Evolutionary conservation across 2,329 filamentous ascomycete species (phyloP).

Genomic region (Colletotrichum sp.): DNA sequence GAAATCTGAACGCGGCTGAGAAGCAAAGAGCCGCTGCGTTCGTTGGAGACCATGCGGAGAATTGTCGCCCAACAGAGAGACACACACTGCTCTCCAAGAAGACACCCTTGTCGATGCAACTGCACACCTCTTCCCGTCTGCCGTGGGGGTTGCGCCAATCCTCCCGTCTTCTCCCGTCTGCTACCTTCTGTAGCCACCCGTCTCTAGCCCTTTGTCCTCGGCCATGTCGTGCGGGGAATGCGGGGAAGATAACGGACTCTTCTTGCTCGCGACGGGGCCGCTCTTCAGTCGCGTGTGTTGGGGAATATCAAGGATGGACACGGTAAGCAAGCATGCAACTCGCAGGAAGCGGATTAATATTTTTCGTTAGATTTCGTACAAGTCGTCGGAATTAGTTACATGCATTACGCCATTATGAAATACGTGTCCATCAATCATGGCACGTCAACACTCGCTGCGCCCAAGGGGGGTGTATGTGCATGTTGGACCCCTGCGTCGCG

Average conservation of each 20-base stretch:
- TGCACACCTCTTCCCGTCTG: neutral
- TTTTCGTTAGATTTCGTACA: conserved; percentile 6
- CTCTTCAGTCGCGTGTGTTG: neutral
- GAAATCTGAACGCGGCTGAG: neutral
- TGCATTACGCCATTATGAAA: conserved; percentile 13
- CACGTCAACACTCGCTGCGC: neutral
- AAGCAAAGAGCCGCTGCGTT: neutral
- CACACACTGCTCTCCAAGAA: neutral
- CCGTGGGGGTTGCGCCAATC: neutral
- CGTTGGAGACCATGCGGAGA: conserved; percentile 2
- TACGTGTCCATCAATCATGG: neutral
- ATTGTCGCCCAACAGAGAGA: too few species aligned
- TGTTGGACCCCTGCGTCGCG: neutral
- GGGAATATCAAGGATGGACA: neutral
- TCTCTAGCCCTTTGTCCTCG: neutral
- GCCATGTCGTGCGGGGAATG: neutral
- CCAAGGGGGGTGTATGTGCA: neutral
- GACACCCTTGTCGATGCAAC: neutral
- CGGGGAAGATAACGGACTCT: conserved; percentile 4
- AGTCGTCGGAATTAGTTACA: conserved; percentile 15
- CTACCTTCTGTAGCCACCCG: neutral
- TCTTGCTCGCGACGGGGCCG: neutral
- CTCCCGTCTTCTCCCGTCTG: neutral
- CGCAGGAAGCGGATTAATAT: neutral
- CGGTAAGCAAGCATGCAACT: neutral